Percentiles rank a stretch among this genome's conserved stretches.
Evolutionary conservation across 116 monocot species (phyloP).

Genomic region (Cymodocea nodosa): DNA sequence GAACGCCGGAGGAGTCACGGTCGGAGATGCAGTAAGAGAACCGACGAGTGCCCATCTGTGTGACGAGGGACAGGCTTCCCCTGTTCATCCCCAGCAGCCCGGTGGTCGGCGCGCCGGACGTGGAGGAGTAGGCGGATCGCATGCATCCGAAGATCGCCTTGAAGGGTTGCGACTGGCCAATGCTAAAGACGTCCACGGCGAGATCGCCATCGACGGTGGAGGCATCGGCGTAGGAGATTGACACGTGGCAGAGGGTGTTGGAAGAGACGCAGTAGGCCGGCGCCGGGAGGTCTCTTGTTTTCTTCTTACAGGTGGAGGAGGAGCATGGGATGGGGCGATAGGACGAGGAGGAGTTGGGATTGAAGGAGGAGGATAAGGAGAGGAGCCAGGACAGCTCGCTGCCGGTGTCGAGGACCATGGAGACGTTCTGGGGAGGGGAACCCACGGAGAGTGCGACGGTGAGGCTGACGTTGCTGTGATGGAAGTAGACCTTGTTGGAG

Average conservation of each 20-base stretch:
- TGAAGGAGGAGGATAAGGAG: slow-evolving; percentile 23
- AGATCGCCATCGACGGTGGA: slow-evolving; percentile 71
- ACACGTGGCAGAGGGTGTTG: slow-evolving; percentile 45
- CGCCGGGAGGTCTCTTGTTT: slow-evolving; percentile 24
- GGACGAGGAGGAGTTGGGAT: slow-evolving; percentile 30
- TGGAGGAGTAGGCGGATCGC: slow-evolving; percentile 24
- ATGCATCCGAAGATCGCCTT: slow-evolving; percentile 65
- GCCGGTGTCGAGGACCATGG: slow-evolving; percentile 94
- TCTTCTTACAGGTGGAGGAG: slow-evolving; percentile 28
- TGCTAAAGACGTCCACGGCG: slow-evolving; percentile 43
- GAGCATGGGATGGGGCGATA: slow-evolving; percentile 44
- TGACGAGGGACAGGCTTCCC: slow-evolving; percentile 60
- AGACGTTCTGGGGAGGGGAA: slow-evolving; percentile 79
- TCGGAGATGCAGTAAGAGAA: slow-evolving; percentile 94
- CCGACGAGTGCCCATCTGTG: slow-evolving; percentile 43
- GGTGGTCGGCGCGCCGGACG: slow-evolving; percentile 12
- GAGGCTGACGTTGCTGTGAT: slow-evolving; percentile 73
- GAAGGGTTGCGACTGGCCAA: slow-evolving; percentile 24
- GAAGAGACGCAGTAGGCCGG: slow-evolving; percentile 17
- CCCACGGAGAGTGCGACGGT: slow-evolving; percentile 69
- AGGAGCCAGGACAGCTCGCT: slow-evolving; percentile 93
- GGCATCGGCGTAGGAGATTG: slow-evolving; percentile 72
- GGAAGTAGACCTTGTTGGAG: slow-evolving; percentile 67
- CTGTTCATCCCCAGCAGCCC: slow-evolving; percentile 94
- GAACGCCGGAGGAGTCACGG: slow-evolving; percentile 43